phyloP scores from a whole-genome alignment of 768 basidiomycete species.

The Naematelia aurantialba region DNA sequence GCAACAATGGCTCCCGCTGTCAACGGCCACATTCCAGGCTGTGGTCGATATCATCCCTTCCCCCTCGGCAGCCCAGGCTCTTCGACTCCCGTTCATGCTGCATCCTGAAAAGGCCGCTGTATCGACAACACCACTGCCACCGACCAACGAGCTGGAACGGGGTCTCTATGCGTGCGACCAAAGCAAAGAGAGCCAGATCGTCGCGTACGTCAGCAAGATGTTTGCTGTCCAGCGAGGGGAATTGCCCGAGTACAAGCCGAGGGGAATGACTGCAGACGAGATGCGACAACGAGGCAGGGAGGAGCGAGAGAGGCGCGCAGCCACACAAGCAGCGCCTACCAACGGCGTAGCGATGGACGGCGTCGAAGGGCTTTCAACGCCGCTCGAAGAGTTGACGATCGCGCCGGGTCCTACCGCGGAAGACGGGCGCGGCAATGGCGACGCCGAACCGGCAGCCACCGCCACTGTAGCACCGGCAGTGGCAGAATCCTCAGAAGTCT shows the following conservation, averaged over 20 bases:
- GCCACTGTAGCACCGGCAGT: neutral
- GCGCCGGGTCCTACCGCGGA: neutral
- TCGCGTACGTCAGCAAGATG: conserved; percentile 97
- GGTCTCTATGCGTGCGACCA: conserved; percentile 73
- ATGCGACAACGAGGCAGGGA: conserved; percentile 65
- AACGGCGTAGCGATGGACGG: conserved; percentile 15
- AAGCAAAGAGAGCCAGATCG: conserved; percentile 59
- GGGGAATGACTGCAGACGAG: conserved; percentile 72
- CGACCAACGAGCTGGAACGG: conserved; percentile 76
- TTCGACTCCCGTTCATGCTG: conserved; percentile 84
- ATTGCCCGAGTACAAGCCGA: conserved; percentile 80
- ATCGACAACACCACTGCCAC: conserved; percentile 52
- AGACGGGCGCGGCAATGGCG: neutral
- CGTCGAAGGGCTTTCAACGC: conserved; percentile 15
- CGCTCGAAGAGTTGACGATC: neutral
- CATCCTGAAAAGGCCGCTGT: conserved; percentile 58
- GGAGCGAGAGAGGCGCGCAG: conserved; percentile 46
- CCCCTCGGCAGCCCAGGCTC: conserved; percentile 73
- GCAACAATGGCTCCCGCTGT: conserved; percentile 92
- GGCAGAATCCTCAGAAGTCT: conserved; percentile 55
- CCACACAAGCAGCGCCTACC: conserved; percentile 18
- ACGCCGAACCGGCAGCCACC: neutral
- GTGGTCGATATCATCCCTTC: conserved; percentile 91
- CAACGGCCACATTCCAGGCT: conserved; percentile 84
- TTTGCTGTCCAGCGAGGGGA: conserved; percentile 79